phyloP scores from a whole-genome alignment of 2,329 filamentous ascomycete species.

The Aspergillus nomiae region DNA sequence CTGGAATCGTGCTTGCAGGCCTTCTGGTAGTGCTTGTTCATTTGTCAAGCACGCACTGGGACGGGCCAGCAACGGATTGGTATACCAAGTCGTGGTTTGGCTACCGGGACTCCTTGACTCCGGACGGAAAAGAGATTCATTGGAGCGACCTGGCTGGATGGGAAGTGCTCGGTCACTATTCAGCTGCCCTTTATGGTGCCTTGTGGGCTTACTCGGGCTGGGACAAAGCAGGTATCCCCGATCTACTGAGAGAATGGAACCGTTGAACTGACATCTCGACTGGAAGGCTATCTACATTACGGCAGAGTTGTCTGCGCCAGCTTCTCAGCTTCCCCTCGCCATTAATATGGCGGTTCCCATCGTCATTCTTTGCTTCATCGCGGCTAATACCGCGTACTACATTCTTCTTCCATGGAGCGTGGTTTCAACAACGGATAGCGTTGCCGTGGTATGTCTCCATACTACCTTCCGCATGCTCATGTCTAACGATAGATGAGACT shows the following conservation, averaged over 20 bases:
- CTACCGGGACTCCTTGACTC: constrained; percentile 13
- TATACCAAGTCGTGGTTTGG: constrained; percentile 17
- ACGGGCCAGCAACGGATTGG: constrained; percentile 15
- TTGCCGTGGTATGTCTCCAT: constrained; percentile 15
- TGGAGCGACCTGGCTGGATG: constrained; percentile 16
- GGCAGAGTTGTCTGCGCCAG: constrained; percentile 19
- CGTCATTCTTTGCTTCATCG: constrained; percentile 18
- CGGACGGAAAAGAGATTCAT: constrained; percentile 18
- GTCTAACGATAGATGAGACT: constrained; percentile 7
- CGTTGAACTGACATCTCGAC: not conserved
- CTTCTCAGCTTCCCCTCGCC: constrained; percentile 19
- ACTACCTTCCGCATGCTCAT: no score
- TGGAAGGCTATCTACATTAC: constrained; percentile 19
- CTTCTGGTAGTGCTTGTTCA: constrained; percentile 14
- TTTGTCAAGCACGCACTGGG: not conserved
- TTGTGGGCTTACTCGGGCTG: constrained; percentile 23
- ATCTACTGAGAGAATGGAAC: not conserved
- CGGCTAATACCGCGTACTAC: constrained; percentile 19
- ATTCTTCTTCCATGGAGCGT: constrained; percentile 20
- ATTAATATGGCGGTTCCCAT: constrained; percentile 20
- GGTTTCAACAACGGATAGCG: constrained; percentile 19
- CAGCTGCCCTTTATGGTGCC: constrained; percentile 19
- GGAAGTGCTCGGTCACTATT: constrained; percentile 20
- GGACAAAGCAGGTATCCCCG: constrained; percentile 15
- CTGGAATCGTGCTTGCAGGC: constrained; percentile 11